phyloP scores from a whole-genome alignment of 352 stramenopile species.

The Salisapilia sapeloensis region DNA sequence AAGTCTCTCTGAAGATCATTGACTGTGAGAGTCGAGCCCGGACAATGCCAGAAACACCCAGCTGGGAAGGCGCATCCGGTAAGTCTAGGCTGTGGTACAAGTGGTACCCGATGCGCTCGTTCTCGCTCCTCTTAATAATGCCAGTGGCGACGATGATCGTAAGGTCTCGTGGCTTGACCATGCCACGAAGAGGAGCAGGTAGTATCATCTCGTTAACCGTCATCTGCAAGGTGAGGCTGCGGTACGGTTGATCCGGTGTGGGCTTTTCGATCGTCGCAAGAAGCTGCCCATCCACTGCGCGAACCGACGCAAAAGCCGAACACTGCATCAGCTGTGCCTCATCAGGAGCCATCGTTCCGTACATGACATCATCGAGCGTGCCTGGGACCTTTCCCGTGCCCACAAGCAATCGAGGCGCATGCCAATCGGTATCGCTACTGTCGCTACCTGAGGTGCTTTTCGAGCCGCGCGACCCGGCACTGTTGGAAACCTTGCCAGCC shows the following conservation, averaged over 20 bases:
- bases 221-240: constrained; percentile 4
- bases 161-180: constrained; percentile 20
- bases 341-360: constrained; percentile 12
- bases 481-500: no score
- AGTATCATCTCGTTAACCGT: constrained; percentile 10
- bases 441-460: no score
- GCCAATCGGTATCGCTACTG: no score
- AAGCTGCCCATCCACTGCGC: constrained; percentile 19
- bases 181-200: constrained; percentile 6
- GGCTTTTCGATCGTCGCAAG: constrained; percentile 13
- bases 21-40: constrained; percentile 21
- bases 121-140: constrained; percentile 16
- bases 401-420: constrained; percentile 23
- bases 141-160: no score
- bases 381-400: constrained; percentile 16
- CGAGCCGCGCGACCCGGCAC: no score
- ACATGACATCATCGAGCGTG: constrained; percentile 18
- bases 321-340: constrained; percentile 10
- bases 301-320: constrained; percentile 9
- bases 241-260: constrained; percentile 10
- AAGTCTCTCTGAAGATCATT: constrained; percentile 14
- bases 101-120: constrained; percentile 22
- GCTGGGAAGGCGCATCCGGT: constrained; percentile 2
- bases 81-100: constrained; percentile 23
- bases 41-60: constrained; percentile 5